These are phyloP conservation scores for Dalechampia spathulata DNA, from an alignment of 441 rosid species.

Conservation along the genomic window DNA sequence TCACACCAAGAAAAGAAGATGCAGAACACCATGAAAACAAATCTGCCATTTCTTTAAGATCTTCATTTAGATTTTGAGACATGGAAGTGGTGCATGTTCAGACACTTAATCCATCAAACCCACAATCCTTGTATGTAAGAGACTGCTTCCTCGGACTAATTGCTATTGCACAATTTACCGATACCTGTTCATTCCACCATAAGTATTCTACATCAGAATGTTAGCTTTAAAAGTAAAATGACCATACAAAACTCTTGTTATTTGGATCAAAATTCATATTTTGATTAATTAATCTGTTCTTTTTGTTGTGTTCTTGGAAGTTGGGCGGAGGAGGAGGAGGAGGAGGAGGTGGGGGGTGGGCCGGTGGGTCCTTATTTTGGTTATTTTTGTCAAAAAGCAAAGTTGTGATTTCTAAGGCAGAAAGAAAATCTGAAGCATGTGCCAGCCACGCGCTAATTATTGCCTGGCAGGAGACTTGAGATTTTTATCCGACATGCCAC, in stretches of 20 bases:
- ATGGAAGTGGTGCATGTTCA: constrained; percentile 15
- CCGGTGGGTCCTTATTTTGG: neutral
- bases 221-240: no score
- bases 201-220: neutral
- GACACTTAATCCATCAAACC: constrained; percentile 85
- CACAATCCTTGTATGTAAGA: constrained; percentile 87
- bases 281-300: no score
- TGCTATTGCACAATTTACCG: constrained; percentile 83
- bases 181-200: constrained; percentile 47
- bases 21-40: neutral
- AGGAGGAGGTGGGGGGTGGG: no score
- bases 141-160: constrained; percentile 92
- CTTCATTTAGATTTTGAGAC: neutral
- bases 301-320: no score
- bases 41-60: neutral
- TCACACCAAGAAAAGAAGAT: neutral
- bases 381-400: neutral
- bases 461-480: neutral
- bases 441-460: neutral
- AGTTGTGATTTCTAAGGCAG: neutral
- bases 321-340: no score
- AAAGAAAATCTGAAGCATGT: neutral
- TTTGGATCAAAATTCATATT: no score
- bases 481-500: neutral
- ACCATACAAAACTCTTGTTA: no score